phyloP scores from a whole-genome alignment of 2,329 filamentous ascomycete species.

The Colletotrichum shisoi region DNA sequence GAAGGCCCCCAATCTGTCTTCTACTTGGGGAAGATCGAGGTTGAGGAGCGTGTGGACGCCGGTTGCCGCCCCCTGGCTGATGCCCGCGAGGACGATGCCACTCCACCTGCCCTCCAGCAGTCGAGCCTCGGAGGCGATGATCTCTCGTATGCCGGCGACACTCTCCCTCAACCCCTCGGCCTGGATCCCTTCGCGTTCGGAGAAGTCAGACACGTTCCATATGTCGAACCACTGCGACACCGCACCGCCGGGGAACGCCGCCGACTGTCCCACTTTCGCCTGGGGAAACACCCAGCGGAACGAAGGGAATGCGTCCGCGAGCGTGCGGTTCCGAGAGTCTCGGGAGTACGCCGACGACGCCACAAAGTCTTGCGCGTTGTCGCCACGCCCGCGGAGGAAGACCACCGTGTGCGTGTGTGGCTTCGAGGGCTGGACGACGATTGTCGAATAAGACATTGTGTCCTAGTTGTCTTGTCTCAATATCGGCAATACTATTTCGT shows the following conservation, averaged over 20 bases:
- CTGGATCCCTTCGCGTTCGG: slow-evolving; percentile 55
- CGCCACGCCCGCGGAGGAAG: slow-evolving; percentile 58
- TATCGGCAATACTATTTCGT: too few species aligned
- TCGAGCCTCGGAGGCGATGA: slow-evolving; percentile 50
- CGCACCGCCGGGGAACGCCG: slow-evolving; percentile 34
- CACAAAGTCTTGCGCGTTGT: slow-evolving; percentile 49
- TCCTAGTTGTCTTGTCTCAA: too few species aligned
- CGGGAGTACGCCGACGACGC: slow-evolving; percentile 45
- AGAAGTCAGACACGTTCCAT: slow-evolving; percentile 53
- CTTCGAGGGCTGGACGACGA: slow-evolving; percentile 38
- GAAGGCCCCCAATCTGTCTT: slow-evolving; percentile 46
- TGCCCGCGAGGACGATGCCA: slow-evolving; percentile 54
- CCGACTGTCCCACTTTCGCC: slow-evolving; percentile 48
- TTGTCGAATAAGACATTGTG: slow-evolving; percentile 28
- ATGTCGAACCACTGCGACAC: slow-evolving; percentile 62
- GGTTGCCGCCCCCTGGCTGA: slow-evolving; percentile 58
- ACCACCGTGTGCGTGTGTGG: slow-evolving; percentile 54
- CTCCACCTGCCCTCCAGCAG: slow-evolving; percentile 50
- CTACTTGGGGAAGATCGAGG: slow-evolving; percentile 42
- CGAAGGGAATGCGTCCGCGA: slow-evolving; percentile 53
- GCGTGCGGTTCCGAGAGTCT: slow-evolving; percentile 47
- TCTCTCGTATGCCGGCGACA: slow-evolving; percentile 45
- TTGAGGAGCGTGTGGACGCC: slow-evolving; percentile 51
- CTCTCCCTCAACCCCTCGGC: slow-evolving; percentile 52
- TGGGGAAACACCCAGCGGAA: slow-evolving; percentile 61